Evolutionary conservation across 371 early-diverging fungal species (phyloP), one percentile per base, ranked within the genome.

Genomic region (Mucor irregularis): DNA sequence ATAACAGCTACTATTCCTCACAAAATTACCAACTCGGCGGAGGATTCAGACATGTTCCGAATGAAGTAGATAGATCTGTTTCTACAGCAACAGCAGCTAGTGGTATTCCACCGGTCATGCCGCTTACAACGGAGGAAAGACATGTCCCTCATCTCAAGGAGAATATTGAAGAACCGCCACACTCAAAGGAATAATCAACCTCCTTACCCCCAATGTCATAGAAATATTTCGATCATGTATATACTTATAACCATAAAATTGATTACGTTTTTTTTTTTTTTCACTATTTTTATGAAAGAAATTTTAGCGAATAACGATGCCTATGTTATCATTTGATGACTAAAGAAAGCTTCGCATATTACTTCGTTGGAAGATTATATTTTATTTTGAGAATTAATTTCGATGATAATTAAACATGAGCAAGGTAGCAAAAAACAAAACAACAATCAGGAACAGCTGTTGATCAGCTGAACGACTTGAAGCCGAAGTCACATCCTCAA

Each of bases 81-180:
- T 7, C 17, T 46, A 14, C 24, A 17, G 14, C 49, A 40, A 4
- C n/a, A 29, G n/a, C 19, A 33, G n/a, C n/a, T n/a, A n/a, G n/a
- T n/a, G n/a, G n/a, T n/a, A n/a, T n/a, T n/a, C n/a, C n/a, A n/a
- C n/a, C n/a, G n/a, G n/a, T n/a, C n/a, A n/a, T n/a, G n/a, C n/a
- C n/a, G n/a, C n/a, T n/a, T n/a, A 17, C 17, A 9, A 31, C 6
- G 2, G 25, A 29, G 14, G 59, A 46, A 59, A 56, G 63, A 30
- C 63, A 63, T 45, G 58, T 63, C 21, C 63, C 63, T 10, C 63
- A 63, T 33, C 25, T 60, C 13, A 60, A 60, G 37, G 61, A 60
- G 0, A 10, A 22, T 25, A 10, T n/a, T 24, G 24, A 11, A 42
- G 49, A 53, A 40, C 53, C 52, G 19, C 60, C 53, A 33, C 54